Conservation (phyloP, 1,139 yeast genomes). For the Kodamaea derodonti region DNA sequence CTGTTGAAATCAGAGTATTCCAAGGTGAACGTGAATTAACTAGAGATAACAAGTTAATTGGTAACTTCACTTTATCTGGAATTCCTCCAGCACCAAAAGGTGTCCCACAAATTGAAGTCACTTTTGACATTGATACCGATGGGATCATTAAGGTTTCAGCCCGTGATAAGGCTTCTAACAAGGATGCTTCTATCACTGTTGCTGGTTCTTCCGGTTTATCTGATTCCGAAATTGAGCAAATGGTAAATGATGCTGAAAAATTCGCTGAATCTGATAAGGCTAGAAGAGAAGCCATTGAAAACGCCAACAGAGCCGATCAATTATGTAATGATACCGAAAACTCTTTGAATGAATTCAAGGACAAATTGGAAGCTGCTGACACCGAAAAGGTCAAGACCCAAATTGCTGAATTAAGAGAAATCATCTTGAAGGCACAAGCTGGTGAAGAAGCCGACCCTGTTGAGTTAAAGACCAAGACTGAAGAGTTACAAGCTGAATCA, state of each 20-base stretch:
- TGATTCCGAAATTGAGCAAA: constrained; percentile 94
- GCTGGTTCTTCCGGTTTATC: constrained; percentile 98
- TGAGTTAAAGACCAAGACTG: constrained; percentile 88
- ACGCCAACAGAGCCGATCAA: constrained; percentile 96
- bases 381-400: constrained; percentile 81
- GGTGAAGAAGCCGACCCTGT: constrained; percentile 84
- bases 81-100: constrained; percentile 99
- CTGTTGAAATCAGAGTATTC: constrained; percentile 98
- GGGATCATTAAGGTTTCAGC: constrained; percentile 99
- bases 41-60: constrained; percentile 97
- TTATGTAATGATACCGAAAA: constrained; percentile 94
- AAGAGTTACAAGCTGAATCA: constrained; percentile 88
- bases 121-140: constrained; percentile 97
- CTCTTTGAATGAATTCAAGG: constrained; percentile 92
- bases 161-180: constrained; percentile 96
- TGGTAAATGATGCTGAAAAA: constrained; percentile 98
- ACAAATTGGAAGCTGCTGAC: constrained; percentile 82
- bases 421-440: constrained; percentile 89
- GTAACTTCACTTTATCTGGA: constrained; percentile 94
- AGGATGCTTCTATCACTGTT: constrained; percentile 97
- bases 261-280: constrained; percentile 96
- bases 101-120: constrained; percentile 98
- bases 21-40: constrained; percentile 99
- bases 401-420: constrained; percentile 78
- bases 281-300: constrained; percentile 89